phyloP scores from a whole-genome alignment of 805 yeast species.

The Limtongia smithiae region DNA sequence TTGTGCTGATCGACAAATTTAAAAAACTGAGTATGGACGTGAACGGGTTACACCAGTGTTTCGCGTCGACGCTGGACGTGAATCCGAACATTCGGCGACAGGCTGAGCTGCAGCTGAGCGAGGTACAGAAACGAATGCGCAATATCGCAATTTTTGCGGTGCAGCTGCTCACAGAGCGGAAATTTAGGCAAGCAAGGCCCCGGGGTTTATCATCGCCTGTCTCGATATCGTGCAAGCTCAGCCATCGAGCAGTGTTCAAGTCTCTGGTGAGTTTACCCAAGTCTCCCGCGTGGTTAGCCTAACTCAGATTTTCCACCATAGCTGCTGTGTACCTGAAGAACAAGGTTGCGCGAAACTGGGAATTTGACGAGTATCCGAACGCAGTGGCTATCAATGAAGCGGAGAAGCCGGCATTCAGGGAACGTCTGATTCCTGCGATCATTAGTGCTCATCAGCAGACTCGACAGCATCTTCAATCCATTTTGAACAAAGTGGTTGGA shows the following conservation, averaged over 20 bases:
- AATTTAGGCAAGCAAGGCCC: conserved; percentile 46
- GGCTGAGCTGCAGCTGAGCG: conserved; percentile 65
- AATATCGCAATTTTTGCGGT: no score
- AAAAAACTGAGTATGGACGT: conserved; percentile 54
- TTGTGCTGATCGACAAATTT: not conserved
- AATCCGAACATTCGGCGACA: conserved; percentile 56
- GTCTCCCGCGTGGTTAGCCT: conserved; percentile 35
- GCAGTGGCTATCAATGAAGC: conserved; percentile 51
- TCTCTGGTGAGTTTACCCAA: conserved; percentile 22
- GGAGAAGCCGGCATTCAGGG: conserved; percentile 72
- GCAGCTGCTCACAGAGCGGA: no score
- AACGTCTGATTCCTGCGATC: conserved; percentile 63
- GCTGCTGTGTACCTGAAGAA: conserved; percentile 84
- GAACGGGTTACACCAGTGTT: conserved; percentile 63
- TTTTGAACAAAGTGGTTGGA: conserved; percentile 50
- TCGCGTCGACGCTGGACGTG: conserved; percentile 72
- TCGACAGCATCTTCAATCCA: conserved; percentile 44
- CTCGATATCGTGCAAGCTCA: conserved; percentile 59
- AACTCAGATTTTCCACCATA: conserved; percentile 40
- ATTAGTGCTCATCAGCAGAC: conserved; percentile 44
- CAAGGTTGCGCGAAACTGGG: conserved; percentile 64
- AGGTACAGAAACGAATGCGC: no score
- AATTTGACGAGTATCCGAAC: conserved; percentile 35
- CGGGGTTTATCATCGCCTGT: conserved; percentile 81
- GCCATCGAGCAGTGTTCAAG: conserved; percentile 21